Base-by-base conservation (phyloP, 805 yeast genomes). In the Scheffersomyces ergatensis region DNA sequence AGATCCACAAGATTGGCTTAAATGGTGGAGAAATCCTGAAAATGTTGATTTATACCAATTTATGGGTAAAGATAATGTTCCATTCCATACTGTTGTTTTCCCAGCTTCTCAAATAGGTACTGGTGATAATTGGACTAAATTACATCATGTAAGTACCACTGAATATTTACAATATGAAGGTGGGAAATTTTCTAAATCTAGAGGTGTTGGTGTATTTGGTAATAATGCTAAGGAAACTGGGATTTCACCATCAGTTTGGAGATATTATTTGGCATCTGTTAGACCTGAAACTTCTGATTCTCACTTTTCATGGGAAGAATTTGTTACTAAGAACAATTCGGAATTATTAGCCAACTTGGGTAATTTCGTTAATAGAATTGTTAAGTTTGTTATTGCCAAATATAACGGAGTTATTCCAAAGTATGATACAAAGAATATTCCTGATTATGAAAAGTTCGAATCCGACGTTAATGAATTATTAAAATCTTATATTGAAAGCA, bases 21-120 rank as follows among this genome's bases (percentile, higher is more conserved):
- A 79, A 53, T 92, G 99, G 99, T 93, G 99, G 99, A 80, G 79
- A 54, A 74, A 85, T 58, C 95, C 96, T n/a, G 89, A 89, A 39
- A 63, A 89, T 47, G 97, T 93, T 48, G 68, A 85, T 50, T 72
- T 93, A 51, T 89, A 87, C 63, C 99, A 93, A 72, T 93, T 93
- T 65, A 93, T 93, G 99, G 99, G 99, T 67, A 93, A 93, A 65
- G 99, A 93, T 67, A 93, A 93, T 60, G 97, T 90, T 55, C 97
- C 98, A 24, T 93, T 93, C 88, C 99, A 93, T 62, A 85, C 97
- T 1, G 99, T 93, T 42, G 95, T 93, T 42, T 93, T 92, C 89
- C 99, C 99, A 45, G 83, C 95, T 33, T 70, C 95, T 20, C 85
- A 83, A 66, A 69, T 93, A 34, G 99, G 98, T 63, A 90, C 99